Percentiles rank a stretch among this genome's conserved stretches.
Conservation (phyloP, 208 protist genomes). For the Acanthamoeba triangularis region DNA sequence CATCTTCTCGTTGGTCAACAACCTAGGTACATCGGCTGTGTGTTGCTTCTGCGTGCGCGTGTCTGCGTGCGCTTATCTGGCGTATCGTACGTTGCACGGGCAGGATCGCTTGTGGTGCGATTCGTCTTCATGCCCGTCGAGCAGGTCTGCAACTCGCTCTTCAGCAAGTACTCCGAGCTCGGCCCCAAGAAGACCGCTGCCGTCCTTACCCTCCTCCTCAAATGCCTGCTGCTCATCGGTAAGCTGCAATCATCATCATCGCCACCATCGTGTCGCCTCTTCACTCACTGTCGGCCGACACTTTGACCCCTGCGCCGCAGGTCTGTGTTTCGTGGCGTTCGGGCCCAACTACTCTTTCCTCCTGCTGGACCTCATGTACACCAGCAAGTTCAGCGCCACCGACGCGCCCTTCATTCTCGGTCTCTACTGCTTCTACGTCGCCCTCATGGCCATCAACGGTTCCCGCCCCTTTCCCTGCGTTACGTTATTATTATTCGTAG, state of each 20-base stretch:
- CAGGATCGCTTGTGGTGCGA: constrained; percentile 22
- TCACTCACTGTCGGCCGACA: neutral
- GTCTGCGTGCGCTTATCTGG: neutral
- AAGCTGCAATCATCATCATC: too few species aligned
- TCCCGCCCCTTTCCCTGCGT: neutral
- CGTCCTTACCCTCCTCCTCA: constrained; percentile 40
- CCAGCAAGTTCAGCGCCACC: constrained; percentile 5
- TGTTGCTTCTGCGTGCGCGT: neutral
- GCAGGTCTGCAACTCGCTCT: constrained; percentile 44
- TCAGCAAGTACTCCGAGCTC: constrained; percentile 24
- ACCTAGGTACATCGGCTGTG: neutral
- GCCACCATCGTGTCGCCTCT: neutral
- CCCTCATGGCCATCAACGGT: constrained; percentile 57
- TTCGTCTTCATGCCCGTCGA: constrained; percentile 56
- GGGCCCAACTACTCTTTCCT: constrained; percentile 52
- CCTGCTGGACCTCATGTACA: constrained; percentile 31
- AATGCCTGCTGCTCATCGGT: constrained; percentile 45
- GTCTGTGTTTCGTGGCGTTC: constrained; percentile 15
- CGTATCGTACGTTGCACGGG: neutral
- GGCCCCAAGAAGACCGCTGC: neutral
- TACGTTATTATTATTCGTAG: neutral
- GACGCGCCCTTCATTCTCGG: constrained; percentile 52
- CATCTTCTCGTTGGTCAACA: constrained; percentile 54
- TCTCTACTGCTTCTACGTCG: constrained; percentile 52
- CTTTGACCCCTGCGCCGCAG: neutral